phyloP scores from a whole-genome alignment of 1,284 basidiomycete genomes.

The Leccinum subrobustum region DNA sequence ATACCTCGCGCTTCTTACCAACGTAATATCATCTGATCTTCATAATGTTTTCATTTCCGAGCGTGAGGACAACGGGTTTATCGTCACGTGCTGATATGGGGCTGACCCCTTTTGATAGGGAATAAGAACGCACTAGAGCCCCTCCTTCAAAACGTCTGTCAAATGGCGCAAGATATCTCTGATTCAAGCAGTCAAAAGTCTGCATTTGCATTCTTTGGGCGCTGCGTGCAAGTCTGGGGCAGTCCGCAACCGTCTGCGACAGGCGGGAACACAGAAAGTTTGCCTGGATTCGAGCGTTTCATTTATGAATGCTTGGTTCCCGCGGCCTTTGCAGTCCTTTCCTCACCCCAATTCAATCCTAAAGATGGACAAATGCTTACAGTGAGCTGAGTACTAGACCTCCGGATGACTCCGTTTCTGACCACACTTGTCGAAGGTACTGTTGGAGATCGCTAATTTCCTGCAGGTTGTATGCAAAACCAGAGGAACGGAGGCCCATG shows the following conservation, averaged over 20 bases:
- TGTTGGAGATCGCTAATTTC: constrained; percentile 85
- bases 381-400: constrained; percentile 45
- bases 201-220: constrained; percentile 80
- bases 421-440: constrained; percentile 52
- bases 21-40: constrained; percentile 79
- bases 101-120: constrained; percentile 44
- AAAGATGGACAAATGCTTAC: constrained; percentile 85
- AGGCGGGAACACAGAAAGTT: constrained; percentile 46
- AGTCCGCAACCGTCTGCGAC: constrained; percentile 42
- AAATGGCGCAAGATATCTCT: constrained; percentile 71
- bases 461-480: constrained; percentile 78
- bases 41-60: constrained; percentile 86
- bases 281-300: constrained; percentile 93
- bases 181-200: constrained; percentile 78
- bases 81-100: constrained; percentile 1
- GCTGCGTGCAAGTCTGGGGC: constrained; percentile 82
- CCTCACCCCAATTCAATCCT: constrained; percentile 79
- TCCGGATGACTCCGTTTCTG: neutral
- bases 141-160: constrained; percentile 73
- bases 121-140: constrained; percentile 79
- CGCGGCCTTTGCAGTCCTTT: constrained; percentile 81
- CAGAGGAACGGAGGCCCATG: constrained; percentile 82
- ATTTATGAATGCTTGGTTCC: constrained; percentile 89
- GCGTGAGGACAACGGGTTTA: constrained; percentile 50
- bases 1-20: constrained; percentile 85